Evolutionary conservation across 345 rosid species (phyloP).

Genomic region (Citrus australasica): DNA sequence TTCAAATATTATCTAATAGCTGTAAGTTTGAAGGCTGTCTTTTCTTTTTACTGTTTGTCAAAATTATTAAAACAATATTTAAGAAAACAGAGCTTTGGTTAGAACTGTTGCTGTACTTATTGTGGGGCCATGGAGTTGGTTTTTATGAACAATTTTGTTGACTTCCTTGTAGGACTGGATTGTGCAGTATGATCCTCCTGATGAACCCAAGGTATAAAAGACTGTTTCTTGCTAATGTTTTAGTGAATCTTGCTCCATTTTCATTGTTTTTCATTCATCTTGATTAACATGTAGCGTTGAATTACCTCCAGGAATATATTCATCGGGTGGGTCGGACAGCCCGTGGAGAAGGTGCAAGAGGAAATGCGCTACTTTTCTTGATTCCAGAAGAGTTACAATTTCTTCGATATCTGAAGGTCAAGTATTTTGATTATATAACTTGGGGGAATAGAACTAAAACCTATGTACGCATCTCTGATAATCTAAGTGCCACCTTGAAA

Average conservation of each 20-base stretch:
- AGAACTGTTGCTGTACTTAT: neutral
- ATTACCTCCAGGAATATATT: slow-evolving; percentile 72
- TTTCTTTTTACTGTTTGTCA: neutral
- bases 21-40: neutral
- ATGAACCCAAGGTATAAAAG: slow-evolving; percentile 74
- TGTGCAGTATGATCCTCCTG: slow-evolving; percentile 98
- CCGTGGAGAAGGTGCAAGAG: slow-evolving; percentile 97
- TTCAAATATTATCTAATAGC: neutral
- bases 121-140: neutral
- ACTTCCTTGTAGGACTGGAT: slow-evolving; percentile 81
- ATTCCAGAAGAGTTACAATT: slow-evolving; percentile 95
- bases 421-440: neutral
- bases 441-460: neutral
- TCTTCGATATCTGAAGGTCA: slow-evolving; percentile 84
- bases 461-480: neutral
- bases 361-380: slow-evolving; percentile 87
- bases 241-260: neutral
- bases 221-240: neutral
- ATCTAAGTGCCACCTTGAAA: neutral
- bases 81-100: neutral
- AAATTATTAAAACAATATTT: neutral
- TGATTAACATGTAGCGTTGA: slow-evolving; percentile 1
- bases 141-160: neutral
- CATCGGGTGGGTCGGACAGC: slow-evolving; percentile 99
- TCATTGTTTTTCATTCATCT: neutral